A percentile compares a stretch with the other conserved stretches of the same genome.
Conservation (phyloP, 1,284 basidiomycete species). For the Cutaneotrichosporon sp. region DNA sequence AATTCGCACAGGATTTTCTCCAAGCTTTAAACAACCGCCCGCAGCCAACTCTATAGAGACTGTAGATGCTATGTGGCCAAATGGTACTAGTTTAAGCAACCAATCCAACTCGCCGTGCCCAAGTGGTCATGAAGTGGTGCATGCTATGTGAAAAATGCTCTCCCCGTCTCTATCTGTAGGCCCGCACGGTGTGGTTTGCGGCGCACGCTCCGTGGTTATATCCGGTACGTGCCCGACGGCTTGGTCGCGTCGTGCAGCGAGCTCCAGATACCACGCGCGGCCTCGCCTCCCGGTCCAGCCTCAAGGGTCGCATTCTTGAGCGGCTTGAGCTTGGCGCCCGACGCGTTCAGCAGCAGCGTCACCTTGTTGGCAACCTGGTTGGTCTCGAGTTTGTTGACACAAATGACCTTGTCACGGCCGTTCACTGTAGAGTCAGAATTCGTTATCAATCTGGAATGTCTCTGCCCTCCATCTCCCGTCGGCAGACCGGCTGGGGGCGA, state of each 20-base stretch:
- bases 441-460: no score
- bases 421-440: slow-evolving; percentile 40
- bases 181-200: not conserved
- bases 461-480: not conserved
- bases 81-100: no score
- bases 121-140: slow-evolving; percentile 2
- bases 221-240: slow-evolving; percentile 40
- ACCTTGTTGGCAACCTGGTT: slow-evolving; percentile 47
- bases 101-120: not conserved
- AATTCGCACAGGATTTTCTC: slow-evolving; percentile 12
- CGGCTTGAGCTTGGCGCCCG: slow-evolving; percentile 46
- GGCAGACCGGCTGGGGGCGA: no score
- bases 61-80: no score
- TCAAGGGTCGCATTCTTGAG: slow-evolving; percentile 45
- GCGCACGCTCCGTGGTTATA: slow-evolving; percentile 21
- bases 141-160: slow-evolving; percentile 1
- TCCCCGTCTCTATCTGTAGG: not conserved
- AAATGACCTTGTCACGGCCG: slow-evolving; percentile 51
- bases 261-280: slow-evolving; percentile 46
- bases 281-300: slow-evolving; percentile 42
- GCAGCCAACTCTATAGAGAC: no score
- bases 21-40: slow-evolving; percentile 6
- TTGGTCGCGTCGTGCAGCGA: slow-evolving; percentile 37
- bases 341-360: slow-evolving; percentile 41
- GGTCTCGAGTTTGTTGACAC: slow-evolving; percentile 47